Evolutionary conservation across 306 rosid genomes (phyloP), one percentile per base, ranked within the genome.

Genomic region (Aeschynomene evenia): DNA sequence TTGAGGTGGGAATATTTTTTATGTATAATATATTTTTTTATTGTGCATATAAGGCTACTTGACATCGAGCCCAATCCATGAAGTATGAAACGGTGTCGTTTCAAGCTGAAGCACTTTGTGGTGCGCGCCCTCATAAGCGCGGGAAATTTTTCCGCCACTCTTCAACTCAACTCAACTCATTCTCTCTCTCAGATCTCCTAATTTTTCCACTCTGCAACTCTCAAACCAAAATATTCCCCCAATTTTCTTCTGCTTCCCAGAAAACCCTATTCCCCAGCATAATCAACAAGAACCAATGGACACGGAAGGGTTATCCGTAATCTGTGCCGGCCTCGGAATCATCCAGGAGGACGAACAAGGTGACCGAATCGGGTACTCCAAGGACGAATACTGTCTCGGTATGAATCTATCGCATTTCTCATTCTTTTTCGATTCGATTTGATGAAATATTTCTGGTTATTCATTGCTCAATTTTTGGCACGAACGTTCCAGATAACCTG

Each of bases 351-450:
- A 94, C 37, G 74, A 75, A 3, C 15, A 80, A n/a, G 90, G 89
- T 24, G 74, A 88, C 51, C 84, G 77, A 76, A 78, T 83, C 55
- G 97, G 86, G 14, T 94, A 84, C 79, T 13, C 72, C 14, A 88
- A 84, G 77, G 82, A 74, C 63, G 88, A 85, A 79, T 81, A 87
- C 82, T 94, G 97, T 72, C 79, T 85, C 59, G 98, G 96, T 90
- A 81, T 39, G 34, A 58, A 7, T 34, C 34, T 63, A 40, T 33
- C 26, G 13, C 37, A 59, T 70, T 21, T 80, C 7, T 6, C 13
- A 36, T 24, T 7, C 9, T 39, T 1, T 40, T 5, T 59, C 8
- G 20, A 31, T 19, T 55, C 14, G 19, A 7, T 63, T 70, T 6
- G 1, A 0, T 55, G 37, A 2, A 16, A 21, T 13, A 6, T 59